Evolutionary conservation across 495 filamentous ascomycete species (phyloP).

Genomic region (Pyronema domesticum): DNA sequence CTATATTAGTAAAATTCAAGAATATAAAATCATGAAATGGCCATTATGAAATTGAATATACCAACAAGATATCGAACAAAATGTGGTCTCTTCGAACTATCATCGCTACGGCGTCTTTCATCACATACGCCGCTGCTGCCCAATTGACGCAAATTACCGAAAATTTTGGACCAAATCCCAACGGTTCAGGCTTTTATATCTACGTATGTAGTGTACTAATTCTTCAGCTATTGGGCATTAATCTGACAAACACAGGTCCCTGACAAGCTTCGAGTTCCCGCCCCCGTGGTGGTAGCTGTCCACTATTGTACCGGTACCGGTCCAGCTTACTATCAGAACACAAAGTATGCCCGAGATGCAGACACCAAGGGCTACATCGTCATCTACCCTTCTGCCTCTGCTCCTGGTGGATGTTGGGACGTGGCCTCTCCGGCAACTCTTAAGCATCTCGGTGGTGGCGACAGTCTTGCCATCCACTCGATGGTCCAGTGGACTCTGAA

Average conservation of each 20-base stretch:
- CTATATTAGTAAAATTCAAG: no score
- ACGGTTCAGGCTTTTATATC: slow-evolving; percentile 9
- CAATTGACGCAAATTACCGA: no score
- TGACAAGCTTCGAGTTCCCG: slow-evolving; percentile 33
- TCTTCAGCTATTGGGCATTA: no score
- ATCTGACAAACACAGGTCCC: slow-evolving; percentile 23
- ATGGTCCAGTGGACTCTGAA: slow-evolving; percentile 39
- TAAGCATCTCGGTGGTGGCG: slow-evolving; percentile 39
- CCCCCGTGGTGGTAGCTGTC: slow-evolving; percentile 36
- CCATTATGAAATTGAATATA: no score
- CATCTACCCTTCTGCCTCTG: slow-evolving; percentile 36
- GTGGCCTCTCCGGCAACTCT: slow-evolving; percentile 36
- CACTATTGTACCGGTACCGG: slow-evolving; percentile 41
- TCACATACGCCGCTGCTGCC: no score
- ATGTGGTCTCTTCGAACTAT: no score
- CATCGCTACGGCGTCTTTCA: no score
- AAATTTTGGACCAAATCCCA: slow-evolving; percentile 10
- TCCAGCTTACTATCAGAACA: slow-evolving; percentile 31
- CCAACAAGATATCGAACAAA: no score
- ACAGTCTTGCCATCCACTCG: slow-evolving; percentile 40
- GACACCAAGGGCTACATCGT: slow-evolving; percentile 40
- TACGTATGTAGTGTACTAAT: not conserved
- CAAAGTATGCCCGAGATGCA: slow-evolving; percentile 32
- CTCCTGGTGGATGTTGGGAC: slow-evolving; percentile 39
- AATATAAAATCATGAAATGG: no score